phyloP scores from a whole-genome alignment of 2,329 filamentous ascomycete genomes.

The Huntiella decipiens region DNA sequence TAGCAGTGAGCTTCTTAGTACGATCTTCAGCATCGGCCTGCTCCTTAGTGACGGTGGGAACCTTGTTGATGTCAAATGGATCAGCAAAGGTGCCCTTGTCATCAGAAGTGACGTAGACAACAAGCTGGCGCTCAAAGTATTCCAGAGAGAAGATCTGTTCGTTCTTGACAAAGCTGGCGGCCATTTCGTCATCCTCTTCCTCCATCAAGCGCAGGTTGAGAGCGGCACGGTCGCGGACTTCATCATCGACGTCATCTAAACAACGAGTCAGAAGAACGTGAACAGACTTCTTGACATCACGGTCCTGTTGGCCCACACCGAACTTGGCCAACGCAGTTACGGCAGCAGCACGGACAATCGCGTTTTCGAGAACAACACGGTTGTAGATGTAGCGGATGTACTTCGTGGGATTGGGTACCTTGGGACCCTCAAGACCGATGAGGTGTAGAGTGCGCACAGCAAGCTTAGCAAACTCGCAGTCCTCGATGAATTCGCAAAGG shows the following conservation, averaged over 20 bases:
- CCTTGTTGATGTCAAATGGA: slow-evolving; percentile 77
- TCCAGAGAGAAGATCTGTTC: slow-evolving; percentile 91
- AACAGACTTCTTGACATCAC: slow-evolving; percentile 91
- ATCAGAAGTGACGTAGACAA: slow-evolving; percentile 90
- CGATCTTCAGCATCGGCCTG: slow-evolving; percentile 91
- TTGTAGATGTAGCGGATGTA: slow-evolving; percentile 99
- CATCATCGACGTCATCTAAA: slow-evolving; percentile 90
- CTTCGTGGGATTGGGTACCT: slow-evolving; percentile 89
- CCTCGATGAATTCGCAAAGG: slow-evolving; percentile 96
- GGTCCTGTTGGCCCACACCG: slow-evolving; percentile 87
- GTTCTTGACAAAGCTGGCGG: slow-evolving; percentile 79
- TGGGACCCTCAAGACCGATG: slow-evolving; percentile 83
- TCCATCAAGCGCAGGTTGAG: slow-evolving; percentile 83
- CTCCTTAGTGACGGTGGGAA: slow-evolving; percentile 86
- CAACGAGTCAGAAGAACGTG: slow-evolving; percentile 82
- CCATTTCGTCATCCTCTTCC: slow-evolving; percentile 77
- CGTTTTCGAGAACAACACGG: slow-evolving; percentile 89
- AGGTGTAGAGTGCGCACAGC: slow-evolving; percentile 89
- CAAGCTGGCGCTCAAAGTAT: slow-evolving; percentile 89
- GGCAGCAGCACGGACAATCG: slow-evolving; percentile 82
- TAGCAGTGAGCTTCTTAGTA: slow-evolving; percentile 89
- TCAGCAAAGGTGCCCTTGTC: slow-evolving; percentile 68
- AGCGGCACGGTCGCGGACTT: slow-evolving; percentile 88
- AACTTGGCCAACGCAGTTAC: slow-evolving; percentile 95
- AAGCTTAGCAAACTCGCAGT: slow-evolving; percentile 97